Conservation (phyloP, 2,329 filamentous ascomycete species). For the Aspergillus intermedius region DNA sequence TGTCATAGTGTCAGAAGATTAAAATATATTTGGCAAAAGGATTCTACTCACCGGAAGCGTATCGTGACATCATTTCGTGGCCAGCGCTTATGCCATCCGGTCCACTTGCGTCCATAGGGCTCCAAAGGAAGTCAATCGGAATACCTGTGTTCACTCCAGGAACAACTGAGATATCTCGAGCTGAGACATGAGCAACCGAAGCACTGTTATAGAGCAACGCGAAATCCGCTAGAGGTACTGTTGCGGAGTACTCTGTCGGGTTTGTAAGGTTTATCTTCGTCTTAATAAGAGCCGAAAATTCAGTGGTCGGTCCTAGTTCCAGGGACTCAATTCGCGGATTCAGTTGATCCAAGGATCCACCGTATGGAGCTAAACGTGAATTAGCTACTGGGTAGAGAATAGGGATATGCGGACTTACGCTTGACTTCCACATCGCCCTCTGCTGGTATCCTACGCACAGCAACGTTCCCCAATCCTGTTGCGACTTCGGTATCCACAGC, state of each 20-base stretch:
- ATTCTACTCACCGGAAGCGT: slow-evolving; percentile 60
- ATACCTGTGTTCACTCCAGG: slow-evolving; percentile 68
- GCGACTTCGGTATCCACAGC: slow-evolving; percentile 74
- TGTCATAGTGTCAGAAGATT: slow-evolving; percentile 19
- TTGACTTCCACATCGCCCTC: slow-evolving; percentile 84
- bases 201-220: slow-evolving; percentile 68
- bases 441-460: slow-evolving; percentile 73
- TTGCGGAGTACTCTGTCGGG: slow-evolving; percentile 77
- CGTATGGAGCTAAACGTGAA: slow-evolving; percentile 50
- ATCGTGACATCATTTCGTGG: slow-evolving; percentile 71
- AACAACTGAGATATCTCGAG: slow-evolving; percentile 56
- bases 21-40: neutral
- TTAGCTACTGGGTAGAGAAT: slow-evolving; percentile 11
- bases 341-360: slow-evolving; percentile 46
- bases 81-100: slow-evolving; percentile 56
- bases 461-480: slow-evolving; percentile 73
- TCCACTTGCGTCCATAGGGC: slow-evolving; percentile 59
- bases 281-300: slow-evolving; percentile 62
- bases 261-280: slow-evolving; percentile 80
- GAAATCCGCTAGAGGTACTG: slow-evolving; percentile 72
- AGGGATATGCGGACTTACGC: slow-evolving; percentile 59
- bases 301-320: slow-evolving; percentile 64
- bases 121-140: slow-evolving; percentile 64
- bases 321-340: slow-evolving; percentile 64
- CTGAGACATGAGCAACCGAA: slow-evolving; percentile 67